Percentiles rank a stretch among this genome's conserved stretches.
phyloP scores from a whole-genome alignment of 2,329 filamentous ascomycete species.

The Grosmannia serpens region DNA sequence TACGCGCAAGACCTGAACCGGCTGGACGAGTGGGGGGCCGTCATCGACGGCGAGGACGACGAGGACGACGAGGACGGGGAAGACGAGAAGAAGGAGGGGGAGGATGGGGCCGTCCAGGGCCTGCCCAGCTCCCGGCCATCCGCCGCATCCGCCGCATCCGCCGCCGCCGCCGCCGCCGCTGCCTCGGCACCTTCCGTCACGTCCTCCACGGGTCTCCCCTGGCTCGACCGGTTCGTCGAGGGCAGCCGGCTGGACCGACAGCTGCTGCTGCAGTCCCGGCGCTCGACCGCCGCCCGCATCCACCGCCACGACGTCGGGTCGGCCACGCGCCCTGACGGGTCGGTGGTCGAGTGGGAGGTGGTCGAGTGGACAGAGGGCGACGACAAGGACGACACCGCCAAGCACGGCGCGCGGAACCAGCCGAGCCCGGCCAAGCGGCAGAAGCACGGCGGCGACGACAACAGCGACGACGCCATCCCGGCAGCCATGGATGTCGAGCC shows the following conservation, averaged over 20 bases:
- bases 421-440: conserved; percentile 34
- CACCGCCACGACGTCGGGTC: conserved; percentile 6
- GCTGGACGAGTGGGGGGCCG: conserved; percentile 63
- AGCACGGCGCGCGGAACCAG: conserved; percentile 11
- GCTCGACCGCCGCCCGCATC: conserved; percentile 20
- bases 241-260: conserved; percentile 58
- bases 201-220: conserved; percentile 49
- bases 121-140: no score
- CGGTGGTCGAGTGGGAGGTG: conserved; percentile 72
- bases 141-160: background rate
- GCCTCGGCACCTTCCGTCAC: conserved; percentile 43
- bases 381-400: conserved; percentile 12
- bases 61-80: conserved; percentile 17
- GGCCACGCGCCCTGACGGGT: conserved; percentile 44
- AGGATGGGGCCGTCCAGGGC: background rate
- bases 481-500: conserved; percentile 11
- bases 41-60: conserved; percentile 34
- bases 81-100: conserved; percentile 14
- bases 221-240: conserved; percentile 75
- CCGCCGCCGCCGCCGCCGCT: conserved; percentile 13
- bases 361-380: conserved; percentile 53
- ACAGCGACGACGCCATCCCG: conserved; percentile 9
- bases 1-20: conserved; percentile 56
- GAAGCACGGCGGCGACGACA: conserved; percentile 35
- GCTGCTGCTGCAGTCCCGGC: conserved; percentile 48